phyloP scores from a whole-genome alignment of 352 stramenopile species.

The Lagenidium giganteum region DNA sequence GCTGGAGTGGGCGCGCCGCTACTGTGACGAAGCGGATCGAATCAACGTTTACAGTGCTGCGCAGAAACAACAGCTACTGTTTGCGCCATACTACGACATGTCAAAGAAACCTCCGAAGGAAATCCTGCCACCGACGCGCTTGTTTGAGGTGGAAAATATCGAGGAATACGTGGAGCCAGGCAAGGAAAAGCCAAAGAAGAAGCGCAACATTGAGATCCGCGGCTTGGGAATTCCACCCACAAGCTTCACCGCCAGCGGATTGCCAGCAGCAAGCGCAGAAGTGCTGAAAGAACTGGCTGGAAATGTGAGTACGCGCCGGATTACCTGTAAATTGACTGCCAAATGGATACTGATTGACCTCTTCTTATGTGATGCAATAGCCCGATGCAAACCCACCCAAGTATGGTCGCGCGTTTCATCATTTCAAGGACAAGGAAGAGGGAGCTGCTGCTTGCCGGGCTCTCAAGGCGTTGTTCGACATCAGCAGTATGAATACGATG shows the following conservation, averaged over 20 bases:
- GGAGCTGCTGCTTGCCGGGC: constrained; percentile 93
- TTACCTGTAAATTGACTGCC: background rate
- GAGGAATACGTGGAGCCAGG: constrained; percentile 68
- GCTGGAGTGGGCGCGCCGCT: constrained; percentile 88
- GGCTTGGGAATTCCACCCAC: constrained; percentile 91
- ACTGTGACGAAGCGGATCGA: constrained; percentile 91
- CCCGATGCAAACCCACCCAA: constrained; percentile 71
- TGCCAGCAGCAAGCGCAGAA: constrained; percentile 91
- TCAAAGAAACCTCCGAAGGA: constrained; percentile 62
- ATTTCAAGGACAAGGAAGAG: constrained; percentile 90
- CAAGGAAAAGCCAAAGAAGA: constrained; percentile 71
- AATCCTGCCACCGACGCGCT: constrained; percentile 58
- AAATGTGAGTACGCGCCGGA: constrained; percentile 32
- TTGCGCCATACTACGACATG: constrained; percentile 83
- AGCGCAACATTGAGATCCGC: constrained; percentile 71
- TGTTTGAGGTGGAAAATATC: constrained; percentile 81
- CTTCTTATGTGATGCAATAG: constrained; percentile 13
- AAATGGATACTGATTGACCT: constrained; percentile 7
- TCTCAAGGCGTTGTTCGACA: constrained; percentile 92
- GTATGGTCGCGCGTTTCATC: constrained; percentile 87
- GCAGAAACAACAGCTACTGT: constrained; percentile 97
- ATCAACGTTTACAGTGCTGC: constrained; percentile 93
- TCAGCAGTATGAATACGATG: constrained; percentile 99
- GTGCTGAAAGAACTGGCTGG: constrained; percentile 93
- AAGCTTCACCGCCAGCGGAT: constrained; percentile 90